phyloP scores from a whole-genome alignment of 805 yeast species.

The Ogataea siamensis region DNA sequence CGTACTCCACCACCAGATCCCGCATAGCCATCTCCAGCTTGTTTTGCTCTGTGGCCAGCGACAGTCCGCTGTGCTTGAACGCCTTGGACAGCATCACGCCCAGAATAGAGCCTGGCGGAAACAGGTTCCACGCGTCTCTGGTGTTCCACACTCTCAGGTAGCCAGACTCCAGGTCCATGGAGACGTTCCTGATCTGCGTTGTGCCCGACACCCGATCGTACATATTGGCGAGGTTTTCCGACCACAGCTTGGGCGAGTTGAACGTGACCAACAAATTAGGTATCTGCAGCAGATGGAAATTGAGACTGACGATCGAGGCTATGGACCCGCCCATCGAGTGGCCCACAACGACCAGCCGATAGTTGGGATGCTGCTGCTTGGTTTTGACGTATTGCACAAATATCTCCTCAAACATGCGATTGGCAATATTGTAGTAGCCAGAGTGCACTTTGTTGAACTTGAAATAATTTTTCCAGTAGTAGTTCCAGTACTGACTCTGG shows the following conservation, averaged over 20 bases:
- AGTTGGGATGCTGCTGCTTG: conserved; percentile 15
- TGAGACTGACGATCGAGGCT: conserved; percentile 20
- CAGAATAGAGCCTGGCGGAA: conserved; percentile 19
- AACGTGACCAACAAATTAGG: conserved; percentile 18
- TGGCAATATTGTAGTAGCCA: conserved; percentile 21
- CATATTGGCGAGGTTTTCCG: conserved; percentile 19
- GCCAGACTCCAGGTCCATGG: conserved; percentile 15
- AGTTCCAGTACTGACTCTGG: conserved; percentile 18
- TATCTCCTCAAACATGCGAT: conserved; percentile 22
- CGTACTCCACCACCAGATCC: conserved; percentile 20
- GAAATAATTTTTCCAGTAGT: conserved; percentile 18
- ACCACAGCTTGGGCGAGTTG: conserved; percentile 25
- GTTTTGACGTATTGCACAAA: conserved; percentile 16
- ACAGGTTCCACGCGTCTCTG: conserved; percentile 24
- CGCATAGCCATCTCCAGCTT: conserved; percentile 9
- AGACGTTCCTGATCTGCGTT: conserved; percentile 11
- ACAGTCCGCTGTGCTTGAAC: conserved; percentile 23
- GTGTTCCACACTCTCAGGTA: conserved; percentile 25
- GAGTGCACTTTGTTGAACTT: conserved; percentile 20
- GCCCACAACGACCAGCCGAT: conserved; percentile 18
- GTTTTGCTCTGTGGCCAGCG: conserved; percentile 24
- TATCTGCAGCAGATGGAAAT: conserved; percentile 19
- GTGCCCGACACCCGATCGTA: conserved; percentile 21
- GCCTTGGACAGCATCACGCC: conserved; percentile 14
- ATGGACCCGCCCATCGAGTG: conserved; percentile 27